Evolutionary conservation across 2,329 filamentous ascomycete species (phyloP), one percentile per base, ranked within the genome.

Genomic region (Simplicillium sp.): DNA sequence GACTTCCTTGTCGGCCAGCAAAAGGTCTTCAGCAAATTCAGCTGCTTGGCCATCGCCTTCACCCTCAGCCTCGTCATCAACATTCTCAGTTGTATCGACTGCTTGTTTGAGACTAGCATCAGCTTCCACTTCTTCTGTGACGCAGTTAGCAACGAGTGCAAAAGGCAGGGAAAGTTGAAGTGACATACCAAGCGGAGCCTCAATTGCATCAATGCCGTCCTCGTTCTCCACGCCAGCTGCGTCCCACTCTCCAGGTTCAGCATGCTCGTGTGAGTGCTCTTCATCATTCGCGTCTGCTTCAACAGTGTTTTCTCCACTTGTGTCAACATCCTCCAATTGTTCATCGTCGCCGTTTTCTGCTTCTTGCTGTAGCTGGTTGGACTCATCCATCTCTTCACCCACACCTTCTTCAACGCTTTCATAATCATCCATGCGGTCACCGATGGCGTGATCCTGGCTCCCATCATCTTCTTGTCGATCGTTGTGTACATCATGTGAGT

Each of bases 11-110:
- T 25, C 9, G 20, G 20, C 20, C 5, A 25, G 20, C 9, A 25
- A 9, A 9, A 25, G 20, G 15, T 58, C 52, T 32, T 50, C 48
- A 20, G 48, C 44, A 32, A 51, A 40, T 32, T 49, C 48, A 17
- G 45, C 48, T 17, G 47, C 52, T 28, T 59, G 56, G 31, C 54
- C 58, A 29, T 59, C 55, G 35, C 55, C 60, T 37, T 53, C 49
- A 9, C 20, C 20, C 20, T 6, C 20, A 9, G 5, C 20, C 9
- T 25, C 20, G 20, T 9, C 20, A 25, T 25, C 20, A 25, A 25
- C 6, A 25, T 25, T 25, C 20, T 25, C 20, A 29, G 61, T 46
- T 5, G 58, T 61, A 20, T 56, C 51, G 13, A 58, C 60, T 15
- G 56, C 57, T 41, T 18, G 54, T 52, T 35, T 44, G 18, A 48